Evolutionary conservation across 2,329 filamentous ascomycete species (phyloP).

Genomic region (Calonectria pauciramosa): DNA sequence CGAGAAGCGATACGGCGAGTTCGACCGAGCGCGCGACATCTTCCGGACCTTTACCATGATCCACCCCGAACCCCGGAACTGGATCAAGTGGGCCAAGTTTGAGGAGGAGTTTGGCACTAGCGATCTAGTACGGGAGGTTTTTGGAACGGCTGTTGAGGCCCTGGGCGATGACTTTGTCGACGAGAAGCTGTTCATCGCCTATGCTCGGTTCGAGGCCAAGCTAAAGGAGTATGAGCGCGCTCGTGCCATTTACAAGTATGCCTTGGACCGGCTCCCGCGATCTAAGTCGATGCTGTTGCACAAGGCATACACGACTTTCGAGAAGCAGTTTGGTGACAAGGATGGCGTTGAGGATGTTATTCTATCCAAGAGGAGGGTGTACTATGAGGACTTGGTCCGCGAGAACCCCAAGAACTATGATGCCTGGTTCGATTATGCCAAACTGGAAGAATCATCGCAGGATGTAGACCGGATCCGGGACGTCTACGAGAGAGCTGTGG

Average conservation of each 20-base stretch:
- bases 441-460: constrained; percentile 87
- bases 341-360: constrained; percentile 97
- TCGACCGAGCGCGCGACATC: constrained; percentile 88
- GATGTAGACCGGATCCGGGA: constrained; percentile 89
- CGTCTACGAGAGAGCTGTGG: constrained; percentile 94
- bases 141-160: constrained; percentile 87
- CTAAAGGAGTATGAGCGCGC: constrained; percentile 96
- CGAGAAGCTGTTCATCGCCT: constrained; percentile 94
- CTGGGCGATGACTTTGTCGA: constrained; percentile 96
- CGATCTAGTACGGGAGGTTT: constrained; percentile 92
- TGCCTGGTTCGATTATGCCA: constrained; percentile 94
- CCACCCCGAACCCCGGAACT: constrained; percentile 94
- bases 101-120: constrained; percentile 96
- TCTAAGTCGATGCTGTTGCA: constrained; percentile 88
- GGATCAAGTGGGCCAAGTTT: constrained; percentile 99
- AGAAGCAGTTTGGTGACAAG: constrained; percentile 96
- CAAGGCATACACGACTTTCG: constrained; percentile 96
- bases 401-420: constrained; percentile 98
- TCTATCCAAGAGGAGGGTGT: constrained; percentile 89
- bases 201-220: constrained; percentile 94
- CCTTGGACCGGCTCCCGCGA: constrained; percentile 89
- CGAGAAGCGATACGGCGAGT: constrained; percentile 95
- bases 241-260: constrained; percentile 96
- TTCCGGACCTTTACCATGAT: constrained; percentile 92
- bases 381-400: constrained; percentile 95